Conservation (phyloP, 352 stramenopile genomes). For the Phytophthora fragariaefolia region DNA sequence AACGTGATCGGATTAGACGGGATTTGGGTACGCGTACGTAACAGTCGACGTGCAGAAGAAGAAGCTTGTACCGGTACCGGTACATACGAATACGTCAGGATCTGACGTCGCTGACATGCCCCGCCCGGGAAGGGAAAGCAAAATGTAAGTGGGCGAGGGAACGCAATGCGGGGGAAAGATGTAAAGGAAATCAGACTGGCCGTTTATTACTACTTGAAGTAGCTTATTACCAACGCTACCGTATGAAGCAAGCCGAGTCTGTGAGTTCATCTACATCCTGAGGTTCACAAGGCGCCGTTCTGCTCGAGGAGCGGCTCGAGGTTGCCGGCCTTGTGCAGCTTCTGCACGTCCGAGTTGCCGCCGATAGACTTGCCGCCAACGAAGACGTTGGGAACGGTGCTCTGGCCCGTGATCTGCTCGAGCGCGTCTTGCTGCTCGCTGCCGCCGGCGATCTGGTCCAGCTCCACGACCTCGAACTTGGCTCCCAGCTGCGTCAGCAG, state of each 20-base stretch:
- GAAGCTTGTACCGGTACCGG: too few relatives aligned
- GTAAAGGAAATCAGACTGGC: too few relatives aligned
- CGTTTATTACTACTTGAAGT: too few relatives aligned
- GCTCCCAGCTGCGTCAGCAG: conserved; percentile 57
- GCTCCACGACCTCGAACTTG: conserved; percentile 59
- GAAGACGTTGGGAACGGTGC: conserved; percentile 97
- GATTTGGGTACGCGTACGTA: background rate
- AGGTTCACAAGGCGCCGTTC: conserved; percentile 44
- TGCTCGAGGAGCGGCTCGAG: conserved; percentile 88
- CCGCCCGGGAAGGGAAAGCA: too few relatives aligned
- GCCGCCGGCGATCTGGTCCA: conserved; percentile 54
- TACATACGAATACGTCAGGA: too few relatives aligned
- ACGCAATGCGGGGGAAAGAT: too few relatives aligned
- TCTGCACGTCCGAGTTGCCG: conserved; percentile 94
- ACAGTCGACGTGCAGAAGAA: too few relatives aligned
- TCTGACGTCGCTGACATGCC: too few relatives aligned
- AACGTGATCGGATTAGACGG: background rate
- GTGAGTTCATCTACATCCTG: conserved; percentile 1
- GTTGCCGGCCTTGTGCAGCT: conserved; percentile 82
- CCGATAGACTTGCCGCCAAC: conserved; percentile 93
- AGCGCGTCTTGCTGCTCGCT: conserved; percentile 62
- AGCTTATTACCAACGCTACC: too few relatives aligned
- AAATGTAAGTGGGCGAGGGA: too few relatives aligned
- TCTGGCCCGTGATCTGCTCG: conserved; percentile 79
- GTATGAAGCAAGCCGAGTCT: too few relatives aligned